Conservation (phyloP, 2,329 filamentous ascomycete genomes). For the Domatiomyces catenatus region DNA sequence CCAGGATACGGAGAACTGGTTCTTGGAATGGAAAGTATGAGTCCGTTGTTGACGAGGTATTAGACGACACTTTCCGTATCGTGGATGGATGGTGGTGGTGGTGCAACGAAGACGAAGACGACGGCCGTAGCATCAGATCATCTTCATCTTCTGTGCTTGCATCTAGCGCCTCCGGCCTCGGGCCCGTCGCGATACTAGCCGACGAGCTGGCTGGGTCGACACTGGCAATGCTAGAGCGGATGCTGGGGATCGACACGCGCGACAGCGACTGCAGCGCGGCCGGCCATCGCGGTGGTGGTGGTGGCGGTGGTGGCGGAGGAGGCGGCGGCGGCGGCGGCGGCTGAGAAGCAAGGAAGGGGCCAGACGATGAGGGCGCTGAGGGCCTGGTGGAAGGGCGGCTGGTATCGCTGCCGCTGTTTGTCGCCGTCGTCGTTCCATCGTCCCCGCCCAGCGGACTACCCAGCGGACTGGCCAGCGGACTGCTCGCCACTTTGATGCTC, state of each 20-base stretch:
- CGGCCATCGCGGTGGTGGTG: constrained; percentile 14
- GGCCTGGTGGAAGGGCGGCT: not conserved
- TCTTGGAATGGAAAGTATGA: constrained; percentile 42
- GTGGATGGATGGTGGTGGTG: not conserved
- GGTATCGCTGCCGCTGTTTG: not conserved
- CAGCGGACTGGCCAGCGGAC: constrained; percentile 22
- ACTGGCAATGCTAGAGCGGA: constrained; percentile 22
- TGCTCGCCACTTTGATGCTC: constrained; percentile 21
- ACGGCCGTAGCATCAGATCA: constrained; percentile 46
- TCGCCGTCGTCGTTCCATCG: constrained; percentile 13
- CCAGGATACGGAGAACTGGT: constrained; percentile 20
- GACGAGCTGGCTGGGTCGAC: constrained; percentile 22
- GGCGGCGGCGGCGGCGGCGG: not conserved
- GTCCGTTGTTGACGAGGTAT: constrained; percentile 36
- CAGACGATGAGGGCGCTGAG: constrained; percentile 7
- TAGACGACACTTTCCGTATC: constrained; percentile 18
- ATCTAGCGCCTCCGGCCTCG: constrained; percentile 44
- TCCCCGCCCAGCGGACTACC: constrained; percentile 20
- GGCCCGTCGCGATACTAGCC: constrained; percentile 29
- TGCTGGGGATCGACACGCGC: constrained; percentile 16
- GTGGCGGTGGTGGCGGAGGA: not conserved
- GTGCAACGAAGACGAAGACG: constrained; percentile 24
- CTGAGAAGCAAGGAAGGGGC: not conserved
- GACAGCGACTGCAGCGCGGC: constrained; percentile 11
- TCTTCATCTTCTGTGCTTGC: constrained; percentile 80